Evolutionary conservation across 495 filamentous ascomycete species (phyloP), one percentile per base, ranked within the genome.

Genomic region (Daldinia vernicosa): DNA sequence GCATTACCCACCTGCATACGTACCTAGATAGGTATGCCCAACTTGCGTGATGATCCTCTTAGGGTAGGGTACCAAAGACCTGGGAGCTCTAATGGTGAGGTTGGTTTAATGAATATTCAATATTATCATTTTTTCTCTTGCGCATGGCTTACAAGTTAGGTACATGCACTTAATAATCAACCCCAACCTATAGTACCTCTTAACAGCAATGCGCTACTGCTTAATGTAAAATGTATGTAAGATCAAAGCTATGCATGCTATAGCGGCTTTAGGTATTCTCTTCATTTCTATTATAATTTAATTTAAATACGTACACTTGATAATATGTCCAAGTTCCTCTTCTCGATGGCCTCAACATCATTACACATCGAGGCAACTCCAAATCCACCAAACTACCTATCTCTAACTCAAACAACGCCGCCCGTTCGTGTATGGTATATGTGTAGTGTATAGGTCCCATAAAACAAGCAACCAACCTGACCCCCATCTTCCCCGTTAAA

Each of bases 341-440:
- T 35, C 3, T 35, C 43, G 17, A 17, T 53, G 27, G 27, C 50
- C 26, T 27, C 4, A 51, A 51, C 45, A 26, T 26, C 6, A 59
- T 37, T 59, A 59, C n/a, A n/a, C 45, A 30, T 26, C 17, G 9
- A 45, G 33, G 45, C 43, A 30, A 52, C 58, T 28, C 63, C 52
- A 58, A 22, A 51, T 7, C 63, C 33, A 60, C 43, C 17, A 47
- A 47, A 47, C 19, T 47, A n/a, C n/a, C 43, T 17, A 17, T 47
- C 0, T 47, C 43, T 24, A 47, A 47, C 43, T 9, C 17, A 17
- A 47, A 47, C 19, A n/a, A 67, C 64, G 64, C 64, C 64, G 4
- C 56, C 33, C 12, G 17, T 66, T 24, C 47, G 43, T n/a, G 45
- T 55, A 59, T 66, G 39, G 51, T 64, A 64, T 64, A 51, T 66